Conservation (phyloP, 140 eudicot genomes). For the Stevia rebaudiana region DNA sequence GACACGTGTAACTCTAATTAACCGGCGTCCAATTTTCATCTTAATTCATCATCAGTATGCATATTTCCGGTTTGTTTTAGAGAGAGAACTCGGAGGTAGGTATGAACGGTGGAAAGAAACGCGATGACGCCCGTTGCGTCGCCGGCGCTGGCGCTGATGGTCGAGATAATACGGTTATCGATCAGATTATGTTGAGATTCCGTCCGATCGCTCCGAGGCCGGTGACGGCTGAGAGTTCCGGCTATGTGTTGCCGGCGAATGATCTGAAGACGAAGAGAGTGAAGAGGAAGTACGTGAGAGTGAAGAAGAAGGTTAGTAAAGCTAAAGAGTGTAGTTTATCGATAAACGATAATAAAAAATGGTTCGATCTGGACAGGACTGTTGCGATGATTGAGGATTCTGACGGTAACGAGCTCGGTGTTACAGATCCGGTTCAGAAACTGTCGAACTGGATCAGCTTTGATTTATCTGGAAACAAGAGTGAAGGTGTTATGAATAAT, state of each 20-base stretch:
- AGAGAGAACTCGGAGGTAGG: constrained; percentile 17
- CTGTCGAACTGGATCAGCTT: constrained; percentile 32
- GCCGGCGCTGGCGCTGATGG: constrained; percentile 24
- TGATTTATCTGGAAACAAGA: constrained; percentile 12
- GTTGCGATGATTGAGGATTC: constrained; percentile 24
- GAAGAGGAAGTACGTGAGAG: constrained; percentile 79
- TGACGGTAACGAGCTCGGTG: not conserved
- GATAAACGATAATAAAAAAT: not conserved
- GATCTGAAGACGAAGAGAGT: constrained; percentile 29
- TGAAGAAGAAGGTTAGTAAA: constrained; percentile 33
- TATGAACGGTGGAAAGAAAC: constrained; percentile 20
- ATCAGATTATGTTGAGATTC: constrained; percentile 62
- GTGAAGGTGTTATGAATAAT: not conserved
- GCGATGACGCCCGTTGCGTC: constrained; percentile 16
- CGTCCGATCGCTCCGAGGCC: constrained; percentile 92
- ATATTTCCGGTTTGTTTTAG: constrained; percentile 18
- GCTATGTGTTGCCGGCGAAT: constrained; percentile 8
- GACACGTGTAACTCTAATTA: constrained; percentile 48
- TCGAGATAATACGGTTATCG: constrained; percentile 33
- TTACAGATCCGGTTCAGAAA: constrained; percentile 21
- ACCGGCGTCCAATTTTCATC: constrained; percentile 29
- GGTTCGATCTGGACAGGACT: constrained; percentile 16
- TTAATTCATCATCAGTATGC: constrained; percentile 14
- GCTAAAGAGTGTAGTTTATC: constrained; percentile 6
- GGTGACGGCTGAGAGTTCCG: constrained; percentile 30